These are phyloP conservation scores for Diaporthe sp. DNA, from an alignment of 2,329 filamentous ascomycete species.

Conservation along the genomic window DNA sequence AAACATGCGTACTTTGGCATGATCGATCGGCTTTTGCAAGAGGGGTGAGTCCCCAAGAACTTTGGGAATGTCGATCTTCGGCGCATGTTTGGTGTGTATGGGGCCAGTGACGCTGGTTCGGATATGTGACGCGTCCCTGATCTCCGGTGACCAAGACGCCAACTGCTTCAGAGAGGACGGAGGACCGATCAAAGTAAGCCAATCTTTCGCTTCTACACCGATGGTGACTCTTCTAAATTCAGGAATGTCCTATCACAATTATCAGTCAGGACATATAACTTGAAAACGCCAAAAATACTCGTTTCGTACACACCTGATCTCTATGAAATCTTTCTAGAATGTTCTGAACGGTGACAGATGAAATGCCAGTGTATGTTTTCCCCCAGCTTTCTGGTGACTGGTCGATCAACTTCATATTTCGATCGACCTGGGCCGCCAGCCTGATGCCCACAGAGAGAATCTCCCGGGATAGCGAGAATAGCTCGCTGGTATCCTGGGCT, in stretches of 20 bases:
- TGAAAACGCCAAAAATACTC: too few relatives aligned
- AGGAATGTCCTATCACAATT: background rate
- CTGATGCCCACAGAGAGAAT: background rate
- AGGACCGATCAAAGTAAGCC: background rate
- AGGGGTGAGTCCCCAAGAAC: background rate
- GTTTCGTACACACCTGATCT: background rate
- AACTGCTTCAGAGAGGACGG: background rate
- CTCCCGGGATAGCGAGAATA: background rate
- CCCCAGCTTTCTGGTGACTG: background rate
- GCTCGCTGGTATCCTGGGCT: background rate
- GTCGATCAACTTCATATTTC: background rate
- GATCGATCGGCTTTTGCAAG: background rate
- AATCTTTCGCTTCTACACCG: background rate
- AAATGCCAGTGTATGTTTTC: background rate
- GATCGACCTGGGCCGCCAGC: background rate
- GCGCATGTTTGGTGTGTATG: background rate
- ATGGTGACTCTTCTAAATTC: background rate
- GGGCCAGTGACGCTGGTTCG: background rate
- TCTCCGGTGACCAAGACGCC: background rate
- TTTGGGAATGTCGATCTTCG: background rate
- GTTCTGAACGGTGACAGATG: background rate
- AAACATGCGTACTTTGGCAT: background rate
- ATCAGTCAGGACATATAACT: background rate
- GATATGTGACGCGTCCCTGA: background rate
- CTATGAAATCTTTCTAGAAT: background rate